These are phyloP conservation scores for Trichosanthes cucumerina DNA, from an alignment of 306 rosid species.

Conservation along the genomic window DNA sequence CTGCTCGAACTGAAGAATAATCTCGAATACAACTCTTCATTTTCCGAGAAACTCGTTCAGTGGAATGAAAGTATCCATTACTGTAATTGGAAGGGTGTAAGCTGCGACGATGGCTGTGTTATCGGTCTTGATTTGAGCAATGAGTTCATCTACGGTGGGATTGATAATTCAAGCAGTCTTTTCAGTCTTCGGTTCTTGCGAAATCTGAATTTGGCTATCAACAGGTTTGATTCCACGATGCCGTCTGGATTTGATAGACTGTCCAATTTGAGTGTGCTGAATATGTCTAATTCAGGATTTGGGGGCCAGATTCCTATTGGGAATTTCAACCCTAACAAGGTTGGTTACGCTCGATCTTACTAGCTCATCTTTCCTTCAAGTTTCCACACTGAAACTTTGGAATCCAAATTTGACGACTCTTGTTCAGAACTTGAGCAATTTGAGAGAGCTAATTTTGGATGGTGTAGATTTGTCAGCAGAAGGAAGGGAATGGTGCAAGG, in stretches of 20 bases:
- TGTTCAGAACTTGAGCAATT: slow-evolving; percentile 15
- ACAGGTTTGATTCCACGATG: slow-evolving; percentile 4
- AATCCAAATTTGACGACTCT: slow-evolving; percentile 9
- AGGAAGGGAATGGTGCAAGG: slow-evolving; percentile 34
- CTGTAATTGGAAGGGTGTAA: slow-evolving; percentile 42
- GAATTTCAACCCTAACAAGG: slow-evolving; percentile 11
- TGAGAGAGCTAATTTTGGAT: slow-evolving; percentile 31
- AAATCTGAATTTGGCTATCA: slow-evolving; percentile 14
- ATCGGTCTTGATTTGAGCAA: slow-evolving; percentile 11
- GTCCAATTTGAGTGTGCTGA: slow-evolving; percentile 2
- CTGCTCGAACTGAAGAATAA: slow-evolving; percentile 30
- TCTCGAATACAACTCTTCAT: background rate
- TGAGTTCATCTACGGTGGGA: background rate
- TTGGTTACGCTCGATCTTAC: slow-evolving; percentile 27
- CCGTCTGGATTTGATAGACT: background rate
- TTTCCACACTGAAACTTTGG: background rate
- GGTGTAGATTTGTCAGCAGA: slow-evolving; percentile 27
- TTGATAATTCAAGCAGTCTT: slow-evolving; percentile 12
- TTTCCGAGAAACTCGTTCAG: slow-evolving; percentile 13
- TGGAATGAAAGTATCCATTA: slow-evolving; percentile 27
- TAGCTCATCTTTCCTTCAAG: background rate
- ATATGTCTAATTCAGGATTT: slow-evolving; percentile 20
- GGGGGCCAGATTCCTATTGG: slow-evolving; percentile 4
- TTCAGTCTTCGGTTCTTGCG: slow-evolving; percentile 3
- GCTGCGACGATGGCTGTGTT: slow-evolving; percentile 5